Conservation (phyloP, 2,329 filamentous ascomycete species). For the Phialophora tarda region DNA sequence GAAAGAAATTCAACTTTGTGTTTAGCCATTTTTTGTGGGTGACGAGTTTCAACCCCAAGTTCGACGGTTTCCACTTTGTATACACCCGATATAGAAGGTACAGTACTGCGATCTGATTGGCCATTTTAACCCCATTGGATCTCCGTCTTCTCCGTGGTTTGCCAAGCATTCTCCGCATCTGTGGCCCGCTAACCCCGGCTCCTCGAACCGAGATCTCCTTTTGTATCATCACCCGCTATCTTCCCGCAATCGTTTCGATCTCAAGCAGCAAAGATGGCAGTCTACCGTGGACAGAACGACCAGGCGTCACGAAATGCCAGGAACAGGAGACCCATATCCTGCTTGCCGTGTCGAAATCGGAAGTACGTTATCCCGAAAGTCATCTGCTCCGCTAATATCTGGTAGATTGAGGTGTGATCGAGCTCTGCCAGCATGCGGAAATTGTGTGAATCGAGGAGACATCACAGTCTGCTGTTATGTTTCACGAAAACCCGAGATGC, state of each 20-base stretch:
- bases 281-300: too few species aligned
- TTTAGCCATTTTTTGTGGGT: not conserved
- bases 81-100: not conserved
- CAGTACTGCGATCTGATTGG: not conserved
- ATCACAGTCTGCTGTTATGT: constrained; percentile 84
- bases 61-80: not conserved
- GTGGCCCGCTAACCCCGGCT: constrained; percentile 5
- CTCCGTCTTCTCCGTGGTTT: constrained; percentile 14
- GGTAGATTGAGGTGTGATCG: constrained; percentile 81
- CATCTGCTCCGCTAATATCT: not conserved
- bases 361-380: constrained; percentile 57
- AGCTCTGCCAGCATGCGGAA: constrained; percentile 79
- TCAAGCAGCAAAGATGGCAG: constrained; percentile 8
- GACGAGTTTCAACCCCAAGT: not conserved
- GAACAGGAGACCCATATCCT: constrained; percentile 88
- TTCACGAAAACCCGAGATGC: constrained; percentile 70
- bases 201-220: constrained; percentile 14
- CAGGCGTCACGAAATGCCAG: constrained; percentile 45
- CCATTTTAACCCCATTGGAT: not conserved
- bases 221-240: not conserved
- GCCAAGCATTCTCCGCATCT: constrained; percentile 8
- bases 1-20: constrained; percentile 23
- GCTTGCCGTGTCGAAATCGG: constrained; percentile 84
- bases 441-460: constrained; percentile 87
- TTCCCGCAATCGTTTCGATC: not conserved